Base-by-base conservation (phyloP, 257 asterid species). In the Echium plantagineum region DNA sequence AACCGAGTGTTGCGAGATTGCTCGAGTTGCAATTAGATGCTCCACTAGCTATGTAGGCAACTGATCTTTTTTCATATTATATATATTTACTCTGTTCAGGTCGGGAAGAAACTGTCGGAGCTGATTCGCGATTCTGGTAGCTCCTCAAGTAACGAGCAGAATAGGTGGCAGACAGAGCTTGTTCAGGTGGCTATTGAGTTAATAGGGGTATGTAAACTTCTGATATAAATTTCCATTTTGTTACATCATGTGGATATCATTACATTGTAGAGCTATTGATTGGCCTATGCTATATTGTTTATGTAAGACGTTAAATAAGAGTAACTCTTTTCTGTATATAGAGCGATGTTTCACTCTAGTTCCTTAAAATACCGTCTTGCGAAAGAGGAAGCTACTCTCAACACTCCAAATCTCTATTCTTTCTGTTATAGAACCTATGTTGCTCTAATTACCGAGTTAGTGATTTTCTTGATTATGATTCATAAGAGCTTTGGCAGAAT, bases 111-210 rank as follows among this genome's bases (percentile, higher is more conserved):
- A 69, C 82, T 93, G 21, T 84, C 99, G 21, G 99, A 93, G 76
- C 96, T 89, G 64, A 93, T 93, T 69, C 94, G 99, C 59, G 99
- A 93, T 79, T 81, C 85, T 52, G 99, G 99, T 55, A 77, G 82
- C 66, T 78, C 94, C 26, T 73, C 85, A 49, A 83, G 91, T 59
- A 78, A 84, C 63, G 96, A 93, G 77, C 94, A 84, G 74, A 86
- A 83, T 65, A 80, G 95, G 81, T 93, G 98, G 98, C 97, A 85
- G 71, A 31, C 86, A 20, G 99, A 93, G 80, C 97, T 93, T 61
- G 76, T 83, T 20, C 97, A 89, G 79, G 99, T 86, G 77, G 72
- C 96, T 51, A 80, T 93, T 56, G 99, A 93, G 80, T 79, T 93
- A 59, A 89, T 93, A 61, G 97, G 94, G 81, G 99, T 93, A 78